Percentiles rank a stretch among this genome's conserved stretches.
phyloP scores from a whole-genome alignment of 306 rosid species.

The Trifolium dubium region DNA sequence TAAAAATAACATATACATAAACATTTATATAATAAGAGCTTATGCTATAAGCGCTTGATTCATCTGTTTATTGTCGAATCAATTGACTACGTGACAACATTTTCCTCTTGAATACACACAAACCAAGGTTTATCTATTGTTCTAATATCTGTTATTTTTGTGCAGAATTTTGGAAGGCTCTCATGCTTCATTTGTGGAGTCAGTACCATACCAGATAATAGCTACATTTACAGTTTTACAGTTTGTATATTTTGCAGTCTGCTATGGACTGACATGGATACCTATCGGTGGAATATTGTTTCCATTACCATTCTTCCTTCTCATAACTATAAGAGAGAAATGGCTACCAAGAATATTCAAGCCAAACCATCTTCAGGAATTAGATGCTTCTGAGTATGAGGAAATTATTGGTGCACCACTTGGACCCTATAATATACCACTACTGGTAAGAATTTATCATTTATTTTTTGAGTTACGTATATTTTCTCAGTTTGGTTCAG shows the following conservation, averaged over 20 bases:
- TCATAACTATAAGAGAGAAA: constrained; percentile 68
- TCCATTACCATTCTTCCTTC: constrained; percentile 87
- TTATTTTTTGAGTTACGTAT: not conserved
- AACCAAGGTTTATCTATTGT: constrained; percentile 8
- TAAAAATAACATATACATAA: no score
- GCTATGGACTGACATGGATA: constrained; percentile 82
- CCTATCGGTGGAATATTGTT: constrained; percentile 89
- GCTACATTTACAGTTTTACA: constrained; percentile 75
- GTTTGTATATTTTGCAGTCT: constrained; percentile 58
- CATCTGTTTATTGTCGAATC: not conserved
- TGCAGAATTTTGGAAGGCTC: constrained; percentile 78
- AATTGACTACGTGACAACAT: not conserved
- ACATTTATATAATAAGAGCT: no score
- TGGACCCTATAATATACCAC: not conserved
- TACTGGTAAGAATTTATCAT: constrained; percentile 31
- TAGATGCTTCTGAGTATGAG: constrained; percentile 88
- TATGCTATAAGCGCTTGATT: not conserved
- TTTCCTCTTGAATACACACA: not conserved
- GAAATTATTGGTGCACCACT: constrained; percentile 66
- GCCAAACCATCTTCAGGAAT: constrained; percentile 63
- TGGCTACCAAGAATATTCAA: constrained; percentile 75
- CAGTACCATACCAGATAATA: constrained; percentile 75
- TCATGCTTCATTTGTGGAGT: constrained; percentile 87
- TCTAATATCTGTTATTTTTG: not conserved
- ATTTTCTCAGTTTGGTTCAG: not conserved